phyloP scores from a whole-genome alignment of 768 basidiomycete species.

The Amanita polypyramis region DNA sequence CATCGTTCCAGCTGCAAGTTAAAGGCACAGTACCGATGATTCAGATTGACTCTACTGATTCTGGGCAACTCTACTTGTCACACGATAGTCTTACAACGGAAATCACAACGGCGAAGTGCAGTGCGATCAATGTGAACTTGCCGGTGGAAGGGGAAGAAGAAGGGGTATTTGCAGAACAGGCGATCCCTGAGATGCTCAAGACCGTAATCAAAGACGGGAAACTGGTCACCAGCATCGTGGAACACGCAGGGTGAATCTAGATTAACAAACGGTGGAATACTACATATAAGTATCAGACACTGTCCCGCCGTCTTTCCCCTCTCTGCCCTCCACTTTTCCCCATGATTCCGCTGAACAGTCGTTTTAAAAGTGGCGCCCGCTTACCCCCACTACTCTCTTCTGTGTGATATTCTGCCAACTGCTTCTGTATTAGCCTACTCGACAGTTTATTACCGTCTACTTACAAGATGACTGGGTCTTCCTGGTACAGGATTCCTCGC shows the following conservation, averaged over 20 bases:
- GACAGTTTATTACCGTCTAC: background rate
- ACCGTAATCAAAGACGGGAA: slow-evolving; percentile 74
- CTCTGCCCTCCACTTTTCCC: background rate
- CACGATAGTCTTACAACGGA: slow-evolving; percentile 67
- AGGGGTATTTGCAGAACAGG: slow-evolving; percentile 80
- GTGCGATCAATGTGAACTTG: slow-evolving; percentile 81
- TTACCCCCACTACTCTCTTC: background rate
- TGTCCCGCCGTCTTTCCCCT: background rate
- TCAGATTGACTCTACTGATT: slow-evolving; percentile 90
- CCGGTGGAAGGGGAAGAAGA: slow-evolving; percentile 86
- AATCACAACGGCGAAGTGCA: slow-evolving; percentile 92
- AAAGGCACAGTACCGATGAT: slow-evolving; percentile 86
- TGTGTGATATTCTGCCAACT: background rate
- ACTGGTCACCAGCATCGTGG: slow-evolving; percentile 80
- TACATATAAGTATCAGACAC: background rate
- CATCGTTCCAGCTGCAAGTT: slow-evolving; percentile 89
- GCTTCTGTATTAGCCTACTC: background rate
- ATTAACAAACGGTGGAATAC: background rate
- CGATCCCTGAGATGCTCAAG: slow-evolving; percentile 94
- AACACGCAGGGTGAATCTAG: slow-evolving; percentile 53
- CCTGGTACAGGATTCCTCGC: background rate
- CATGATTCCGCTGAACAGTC: background rate
- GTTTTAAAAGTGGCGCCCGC: slow-evolving; percentile 1
- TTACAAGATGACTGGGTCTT: background rate
- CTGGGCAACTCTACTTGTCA: slow-evolving; percentile 90